Evolutionary conservation across 2,329 filamentous ascomycete species (phyloP).

Genomic region (Penicillium psychrosexuale): DNA sequence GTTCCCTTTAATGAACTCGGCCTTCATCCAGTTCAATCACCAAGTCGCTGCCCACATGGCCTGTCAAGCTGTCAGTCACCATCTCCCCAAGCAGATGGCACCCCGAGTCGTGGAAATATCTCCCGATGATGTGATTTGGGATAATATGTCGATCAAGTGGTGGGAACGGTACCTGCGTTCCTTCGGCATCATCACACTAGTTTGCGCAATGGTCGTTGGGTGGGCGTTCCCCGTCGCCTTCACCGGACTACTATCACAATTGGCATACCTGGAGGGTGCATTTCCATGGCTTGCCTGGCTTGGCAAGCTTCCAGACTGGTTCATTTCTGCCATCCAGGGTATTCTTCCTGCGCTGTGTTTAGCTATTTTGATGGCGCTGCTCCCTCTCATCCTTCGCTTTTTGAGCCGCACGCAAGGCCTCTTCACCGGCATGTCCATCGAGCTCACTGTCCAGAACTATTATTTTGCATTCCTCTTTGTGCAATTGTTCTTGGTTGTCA

Average conservation of each 20-base stretch:
- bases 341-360: slow-evolving; percentile 77
- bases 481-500: slow-evolving; percentile 90
- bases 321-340: slow-evolving; percentile 74
- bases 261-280: slow-evolving; percentile 64
- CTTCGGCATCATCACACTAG: slow-evolving; percentile 60
- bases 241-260: slow-evolving; percentile 76
- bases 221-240: slow-evolving; percentile 92
- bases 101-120: slow-evolving; percentile 91
- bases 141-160: slow-evolving; percentile 94
- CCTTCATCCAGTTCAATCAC: slow-evolving; percentile 97
- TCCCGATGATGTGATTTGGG: slow-evolving; percentile 90
- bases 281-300: slow-evolving; percentile 72
- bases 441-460: slow-evolving; percentile 83
- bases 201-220: slow-evolving; percentile 73
- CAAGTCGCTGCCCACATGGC: slow-evolving; percentile 98
- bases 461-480: slow-evolving; percentile 95
- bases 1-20: slow-evolving; percentile 90
- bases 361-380: slow-evolving; percentile 71
- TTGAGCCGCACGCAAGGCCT: slow-evolving; percentile 72
- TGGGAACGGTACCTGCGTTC: slow-evolving; percentile 82
- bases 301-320: slow-evolving; percentile 54
- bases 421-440: slow-evolving; percentile 74
- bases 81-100: slow-evolving; percentile 88
- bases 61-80: slow-evolving; percentile 85
- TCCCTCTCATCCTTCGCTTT: slow-evolving; percentile 74